Base-by-base conservation (phyloP, 2,329 filamentous ascomycete species). In the Fusarium sp. region DNA sequence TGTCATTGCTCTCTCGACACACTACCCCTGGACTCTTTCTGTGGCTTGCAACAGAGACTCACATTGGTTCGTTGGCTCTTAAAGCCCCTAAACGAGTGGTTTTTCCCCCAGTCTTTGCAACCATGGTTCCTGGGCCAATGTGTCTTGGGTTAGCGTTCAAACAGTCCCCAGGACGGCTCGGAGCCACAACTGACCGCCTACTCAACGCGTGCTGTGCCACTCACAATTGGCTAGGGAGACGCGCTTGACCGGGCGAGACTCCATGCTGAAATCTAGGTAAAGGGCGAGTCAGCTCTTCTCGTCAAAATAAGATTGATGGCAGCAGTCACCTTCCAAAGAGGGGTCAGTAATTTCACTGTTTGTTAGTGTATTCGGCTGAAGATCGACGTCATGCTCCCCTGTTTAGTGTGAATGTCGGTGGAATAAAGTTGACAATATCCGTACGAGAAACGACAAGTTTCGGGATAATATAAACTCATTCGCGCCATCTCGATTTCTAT, bases 121-220 rank as follows among this genome's bases (percentile, higher is more conserved):
- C 25, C n/a, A 68, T 65, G 58, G 75, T 77, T 74, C 68, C 71
- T 70, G 68, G 75, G 66, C 73, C 75, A 76, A 75, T 76, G 53
- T 63, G 62, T 56, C 64, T 65, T 53, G 17, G 50, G 65, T 64
- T 76, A 75, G 75, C 72, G 65, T 65, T 41, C 41, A 44, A 22
- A 46, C 57, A 31, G 59, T 39, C 55, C 63, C 42, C 47, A 52
- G 60, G 60, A 60, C 58, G 49, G 65, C 44, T 63, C 64, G 41
- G 67, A 70, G 74, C 74, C 74, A 76, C 74, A 76, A 72, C 74
- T 76, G 72, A 73, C 38, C 61, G 64, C 35, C 33, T 39, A 47
- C 33, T 54, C 38, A 35, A 70, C 49, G 67, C 38, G 46, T 74
- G 45, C 55, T 70, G 38, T 53, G 41, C 47, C 36, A n/a, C 22